Percentiles rank a stretch among this genome's conserved stretches.
phyloP scores from a whole-genome alignment of 176 grass and related monocot genomes.

The Olyra latifolia region DNA sequence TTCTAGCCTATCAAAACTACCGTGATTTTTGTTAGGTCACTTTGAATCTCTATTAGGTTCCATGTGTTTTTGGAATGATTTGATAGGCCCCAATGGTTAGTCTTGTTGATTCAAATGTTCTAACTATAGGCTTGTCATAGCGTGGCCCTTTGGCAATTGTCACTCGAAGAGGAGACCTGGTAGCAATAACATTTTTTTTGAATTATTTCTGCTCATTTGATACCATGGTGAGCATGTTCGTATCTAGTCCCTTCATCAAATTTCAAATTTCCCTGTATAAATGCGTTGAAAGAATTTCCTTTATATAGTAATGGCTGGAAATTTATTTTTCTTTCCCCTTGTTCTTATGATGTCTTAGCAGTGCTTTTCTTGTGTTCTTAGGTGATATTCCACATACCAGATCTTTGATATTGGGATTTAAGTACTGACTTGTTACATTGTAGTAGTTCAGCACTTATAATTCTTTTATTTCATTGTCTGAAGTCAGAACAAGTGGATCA shows the following conservation, averaged over 20 bases:
- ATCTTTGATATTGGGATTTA: conserved; percentile 6
- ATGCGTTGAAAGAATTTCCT: neutral
- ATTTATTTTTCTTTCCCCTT: neutral
- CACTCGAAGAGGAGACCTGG: neutral
- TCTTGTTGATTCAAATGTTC: neutral
- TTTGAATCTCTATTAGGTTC: conserved; percentile 8
- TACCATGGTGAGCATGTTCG: neutral
- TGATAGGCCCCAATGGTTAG: neutral
- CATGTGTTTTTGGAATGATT: conserved; percentile 13
- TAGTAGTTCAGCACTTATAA: neutral
- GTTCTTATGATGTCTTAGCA: conserved; percentile 11
- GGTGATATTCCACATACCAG: neutral
- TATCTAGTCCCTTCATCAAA: neutral
- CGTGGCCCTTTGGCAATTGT: neutral
- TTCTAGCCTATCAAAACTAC: neutral
- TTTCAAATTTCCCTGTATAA: neutral
- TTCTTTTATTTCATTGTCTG: neutral
- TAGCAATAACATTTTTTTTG: neutral
- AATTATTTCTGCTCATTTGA: conserved; percentile 14
- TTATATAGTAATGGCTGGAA: neutral
- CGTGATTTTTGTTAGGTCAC: conserved; percentile 4
- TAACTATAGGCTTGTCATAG: neutral
- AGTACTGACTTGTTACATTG: neutral
- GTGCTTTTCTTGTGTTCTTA: conserved; percentile 13
- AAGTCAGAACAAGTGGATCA: neutral